Evolutionary conservation across 495 filamentous ascomycete genomes (phyloP), one percentile per base, ranked within the genome.

Genomic region (Bombardia bombarda): DNA sequence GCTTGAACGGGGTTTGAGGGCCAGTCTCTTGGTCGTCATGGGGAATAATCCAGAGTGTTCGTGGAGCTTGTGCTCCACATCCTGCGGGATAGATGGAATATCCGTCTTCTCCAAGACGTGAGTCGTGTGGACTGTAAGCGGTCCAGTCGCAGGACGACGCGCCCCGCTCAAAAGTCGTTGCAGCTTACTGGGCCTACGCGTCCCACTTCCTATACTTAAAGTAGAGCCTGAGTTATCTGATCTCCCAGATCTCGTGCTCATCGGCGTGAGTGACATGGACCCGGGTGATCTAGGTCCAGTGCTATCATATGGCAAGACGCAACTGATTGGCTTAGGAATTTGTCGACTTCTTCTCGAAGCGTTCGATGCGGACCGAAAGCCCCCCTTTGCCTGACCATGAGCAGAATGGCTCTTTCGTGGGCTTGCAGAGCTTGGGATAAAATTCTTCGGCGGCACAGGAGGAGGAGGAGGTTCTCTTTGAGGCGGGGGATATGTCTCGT

Each of bases 131-230:
- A 53, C 50, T 17, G 53, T 48, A 3, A 58, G 45, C 6, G 61
- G 51, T 1, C 45, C 47, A n/a, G 43, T 19, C 1, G 36, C 24
- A 4, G 53, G 32, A 9, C 53, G 51, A n/a, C 64, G 57, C 18
- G 56, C 43, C 23, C 56, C 52, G 46, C 64, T 65, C 22, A 73
- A 34, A 34, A 73, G 52, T 19, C 66, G 61, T 23, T 66, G 60
- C 4, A 71, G 45, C 39, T 59, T 66, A 32, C 63, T 57, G 1
- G 57, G 55, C 30, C 63, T 63, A 26, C 59, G 62, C 7, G 60
- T 46, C 21, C 51, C 56, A 38, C 53, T 58, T 1, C 61, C 55
- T n/a, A 59, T 62, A 46, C 56, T 67, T 21, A 55, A 36, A 6
- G 46, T 38, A 3, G 62, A 62, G n/a, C 20, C 49, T 7, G 62